Conservation (phyloP, 352 stramenopile species). For the Salisapilia sapeloensis region DNA sequence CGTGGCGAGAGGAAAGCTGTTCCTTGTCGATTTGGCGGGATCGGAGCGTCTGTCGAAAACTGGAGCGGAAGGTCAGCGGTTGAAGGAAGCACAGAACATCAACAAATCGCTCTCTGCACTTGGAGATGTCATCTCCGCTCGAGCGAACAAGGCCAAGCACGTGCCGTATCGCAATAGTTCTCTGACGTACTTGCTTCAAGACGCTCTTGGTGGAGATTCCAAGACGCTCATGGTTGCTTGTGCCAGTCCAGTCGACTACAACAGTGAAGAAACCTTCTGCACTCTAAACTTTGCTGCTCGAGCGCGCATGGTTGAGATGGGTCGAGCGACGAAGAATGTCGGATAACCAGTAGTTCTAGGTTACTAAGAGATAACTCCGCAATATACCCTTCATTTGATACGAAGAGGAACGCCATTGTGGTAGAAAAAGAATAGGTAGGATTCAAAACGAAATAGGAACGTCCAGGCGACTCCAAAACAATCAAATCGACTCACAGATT, state of each 20-base stretch:
- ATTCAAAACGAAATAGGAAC: too few species aligned
- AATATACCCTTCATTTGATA: too few species aligned
- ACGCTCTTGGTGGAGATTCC: constrained; percentile 81
- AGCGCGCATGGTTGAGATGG: constrained; percentile 80
- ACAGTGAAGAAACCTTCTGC: constrained; percentile 85
- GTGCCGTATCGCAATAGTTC: constrained; percentile 91
- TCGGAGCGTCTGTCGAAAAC: constrained; percentile 85
- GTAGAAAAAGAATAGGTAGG: too few species aligned
- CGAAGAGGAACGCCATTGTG: too few species aligned
- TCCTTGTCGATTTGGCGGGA: constrained; percentile 82
- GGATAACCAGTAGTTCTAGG: constrained; percentile 11
- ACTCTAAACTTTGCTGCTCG: constrained; percentile 85
- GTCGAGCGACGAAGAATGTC: constrained; percentile 77
- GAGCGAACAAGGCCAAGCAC: constrained; percentile 79
- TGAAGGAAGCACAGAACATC: constrained; percentile 89
- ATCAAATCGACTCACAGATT: too few species aligned
- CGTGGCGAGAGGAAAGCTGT: constrained; percentile 59
- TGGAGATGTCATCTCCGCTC: constrained; percentile 92
- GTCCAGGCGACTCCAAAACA: too few species aligned
- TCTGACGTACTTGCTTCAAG: constrained; percentile 87
- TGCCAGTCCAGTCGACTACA: constrained; percentile 81
- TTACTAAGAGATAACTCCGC: not conserved
- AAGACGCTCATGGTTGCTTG: constrained; percentile 91
- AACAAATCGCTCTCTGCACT: constrained; percentile 92
- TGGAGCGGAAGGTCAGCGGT: constrained; percentile 55